Conservation (phyloP, 2,329 filamentous ascomycete species). For the Arachnomyces sp. region DNA sequence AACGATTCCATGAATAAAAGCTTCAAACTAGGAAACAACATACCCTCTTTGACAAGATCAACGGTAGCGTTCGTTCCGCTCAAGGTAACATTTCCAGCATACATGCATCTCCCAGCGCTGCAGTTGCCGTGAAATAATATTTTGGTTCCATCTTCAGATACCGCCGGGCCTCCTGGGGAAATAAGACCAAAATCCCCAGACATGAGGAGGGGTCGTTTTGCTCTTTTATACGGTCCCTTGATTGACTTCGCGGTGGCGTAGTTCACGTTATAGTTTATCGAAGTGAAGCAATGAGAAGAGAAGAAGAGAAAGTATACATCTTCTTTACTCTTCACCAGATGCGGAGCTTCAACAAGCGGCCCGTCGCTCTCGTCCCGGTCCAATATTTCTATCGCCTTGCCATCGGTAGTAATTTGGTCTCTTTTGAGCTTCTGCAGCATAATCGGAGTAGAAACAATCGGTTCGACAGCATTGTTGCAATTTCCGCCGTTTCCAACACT, state of each 20-base stretch:
- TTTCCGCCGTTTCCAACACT: conserved; percentile 38
- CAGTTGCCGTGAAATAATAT: conserved; percentile 2
- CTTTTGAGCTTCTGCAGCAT: conserved; percentile 30
- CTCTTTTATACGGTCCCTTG: conserved; percentile 29
- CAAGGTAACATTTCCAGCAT: neutral
- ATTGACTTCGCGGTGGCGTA: conserved; percentile 45
- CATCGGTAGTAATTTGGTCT: conserved; percentile 47
- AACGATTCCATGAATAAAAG: no score
- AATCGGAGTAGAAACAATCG: conserved; percentile 24
- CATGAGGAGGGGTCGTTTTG: conserved; percentile 23
- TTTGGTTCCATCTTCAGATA: conserved; percentile 1
- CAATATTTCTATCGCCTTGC: conserved; percentile 47
- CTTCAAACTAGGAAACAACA: no score
- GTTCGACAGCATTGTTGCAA: conserved; percentile 35
- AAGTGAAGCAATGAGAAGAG: conserved; percentile 52
- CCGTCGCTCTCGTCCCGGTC: conserved; percentile 56
- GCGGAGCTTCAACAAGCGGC: conserved; percentile 55
- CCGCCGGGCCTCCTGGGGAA: neutral
- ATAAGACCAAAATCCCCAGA: conserved; percentile 17
- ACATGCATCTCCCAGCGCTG: conserved; percentile 3
- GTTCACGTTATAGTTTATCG: conserved; percentile 48
- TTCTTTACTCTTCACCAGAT: conserved; percentile 31
- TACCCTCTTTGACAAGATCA: neutral
- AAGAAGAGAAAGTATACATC: conserved; percentile 53
- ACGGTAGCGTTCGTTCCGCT: neutral